Evolutionary conservation across 371 early-diverging fungal genomes (phyloP).

Genomic region (Zopfochytrium polystomum): DNA sequence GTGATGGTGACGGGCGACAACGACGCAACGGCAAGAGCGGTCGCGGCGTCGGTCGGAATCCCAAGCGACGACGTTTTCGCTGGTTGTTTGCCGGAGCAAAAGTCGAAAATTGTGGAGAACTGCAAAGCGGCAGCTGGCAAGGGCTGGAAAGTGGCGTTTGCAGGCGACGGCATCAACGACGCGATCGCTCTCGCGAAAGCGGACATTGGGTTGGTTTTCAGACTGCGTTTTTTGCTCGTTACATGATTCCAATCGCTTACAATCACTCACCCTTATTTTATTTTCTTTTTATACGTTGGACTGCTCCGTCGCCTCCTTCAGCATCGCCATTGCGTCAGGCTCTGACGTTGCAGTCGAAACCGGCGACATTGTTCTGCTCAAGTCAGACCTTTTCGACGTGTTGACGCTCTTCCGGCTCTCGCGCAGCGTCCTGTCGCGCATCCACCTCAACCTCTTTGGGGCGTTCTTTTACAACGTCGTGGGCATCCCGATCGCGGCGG

Average conservation of each 20-base stretch:
- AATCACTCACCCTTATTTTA: too few relatives aligned
- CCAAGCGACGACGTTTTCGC: slow-evolving; percentile 69
- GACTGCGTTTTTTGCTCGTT: slow-evolving; percentile 1
- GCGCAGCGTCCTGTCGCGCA: slow-evolving; percentile 61
- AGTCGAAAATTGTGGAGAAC: slow-evolving; percentile 57
- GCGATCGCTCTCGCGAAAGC: slow-evolving; percentile 85
- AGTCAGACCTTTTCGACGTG: slow-evolving; percentile 67
- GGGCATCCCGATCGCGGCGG: slow-evolving; percentile 80
- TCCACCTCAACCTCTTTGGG: slow-evolving; percentile 76
- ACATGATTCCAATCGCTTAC: too few relatives aligned
- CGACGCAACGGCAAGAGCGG: slow-evolving; percentile 68
- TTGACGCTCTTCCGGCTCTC: slow-evolving; percentile 65
- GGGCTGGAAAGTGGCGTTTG: slow-evolving; percentile 55
- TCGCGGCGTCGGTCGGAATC: slow-evolving; percentile 71
- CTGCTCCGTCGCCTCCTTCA: not conserved
- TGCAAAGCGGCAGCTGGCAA: slow-evolving; percentile 5
- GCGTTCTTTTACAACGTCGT: slow-evolving; percentile 75
- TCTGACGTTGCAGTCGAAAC: slow-evolving; percentile 81
- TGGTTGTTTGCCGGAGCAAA: slow-evolving; percentile 84
- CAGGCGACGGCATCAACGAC: slow-evolving; percentile 92
- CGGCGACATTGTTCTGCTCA: slow-evolving; percentile 69
- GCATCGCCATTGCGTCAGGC: slow-evolving; percentile 70
- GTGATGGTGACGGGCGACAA: slow-evolving; percentile 95
- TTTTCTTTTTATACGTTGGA: slow-evolving; percentile 1
- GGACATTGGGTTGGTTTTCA: slow-evolving; percentile 65